Evolutionary conservation across 2,329 filamentous ascomycete genomes (phyloP).

Genomic region (Aureobasidium sp.): DNA sequence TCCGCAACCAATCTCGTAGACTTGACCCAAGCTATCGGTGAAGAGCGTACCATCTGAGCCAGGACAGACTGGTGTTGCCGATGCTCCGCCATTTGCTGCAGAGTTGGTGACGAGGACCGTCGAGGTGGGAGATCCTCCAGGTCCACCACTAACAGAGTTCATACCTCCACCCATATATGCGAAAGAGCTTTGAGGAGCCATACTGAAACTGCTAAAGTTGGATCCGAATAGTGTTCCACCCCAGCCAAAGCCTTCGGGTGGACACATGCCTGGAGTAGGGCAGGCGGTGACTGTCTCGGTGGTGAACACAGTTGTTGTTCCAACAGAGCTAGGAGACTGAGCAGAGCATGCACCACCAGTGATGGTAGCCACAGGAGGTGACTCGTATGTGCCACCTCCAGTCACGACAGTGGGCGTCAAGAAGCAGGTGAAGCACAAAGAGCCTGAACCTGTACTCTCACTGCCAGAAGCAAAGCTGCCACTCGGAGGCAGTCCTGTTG

Average conservation of each 20-base stretch:
- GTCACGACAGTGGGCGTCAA: constrained; percentile 23
- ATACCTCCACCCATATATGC: not conserved
- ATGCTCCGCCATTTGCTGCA: constrained; percentile 6
- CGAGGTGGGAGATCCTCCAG: not conserved
- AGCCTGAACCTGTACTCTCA: constrained; percentile 12
- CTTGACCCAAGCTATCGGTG: constrained; percentile 22
- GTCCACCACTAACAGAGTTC: not conserved
- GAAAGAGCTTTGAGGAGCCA: constrained; percentile 4
- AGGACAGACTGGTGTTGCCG: constrained; percentile 24
- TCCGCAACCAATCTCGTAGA: constrained; percentile 25
- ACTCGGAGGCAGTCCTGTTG: not conserved
- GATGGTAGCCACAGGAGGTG: not conserved
- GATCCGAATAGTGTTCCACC: constrained; percentile 4
- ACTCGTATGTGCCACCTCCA: not conserved
- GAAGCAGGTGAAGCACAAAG: constrained; percentile 25
- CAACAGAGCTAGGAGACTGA: constrained; percentile 16
- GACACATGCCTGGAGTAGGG: constrained; percentile 24
- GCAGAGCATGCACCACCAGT: constrained; percentile 15
- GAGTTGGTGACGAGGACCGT: not conserved
- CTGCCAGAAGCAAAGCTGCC: not conserved
- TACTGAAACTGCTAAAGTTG: constrained; percentile 9
- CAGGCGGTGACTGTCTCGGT: constrained; percentile 28
- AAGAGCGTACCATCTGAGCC: constrained; percentile 20
- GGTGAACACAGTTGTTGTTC: constrained; percentile 27
- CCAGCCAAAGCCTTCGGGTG: constrained; percentile 15